These are phyloP conservation scores for Gossypium longicalyx DNA, from an alignment of 345 rosid species.

Conservation along the genomic window DNA sequence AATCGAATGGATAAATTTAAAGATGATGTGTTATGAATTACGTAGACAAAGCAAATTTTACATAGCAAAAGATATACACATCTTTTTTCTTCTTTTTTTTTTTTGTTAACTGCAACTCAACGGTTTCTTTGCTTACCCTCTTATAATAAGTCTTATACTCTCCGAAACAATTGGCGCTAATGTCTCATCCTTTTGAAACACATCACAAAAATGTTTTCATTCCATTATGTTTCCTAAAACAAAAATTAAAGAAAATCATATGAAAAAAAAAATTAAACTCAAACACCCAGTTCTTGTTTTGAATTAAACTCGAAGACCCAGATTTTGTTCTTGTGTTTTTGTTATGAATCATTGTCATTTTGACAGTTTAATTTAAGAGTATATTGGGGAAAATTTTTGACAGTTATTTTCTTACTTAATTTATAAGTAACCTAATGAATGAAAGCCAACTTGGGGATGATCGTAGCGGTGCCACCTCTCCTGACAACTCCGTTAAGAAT, in stretches of 20 bases:
- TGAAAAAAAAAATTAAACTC: background rate
- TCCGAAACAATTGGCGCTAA: conserved; percentile 76
- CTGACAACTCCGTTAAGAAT: conserved; percentile 44
- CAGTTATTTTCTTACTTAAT: background rate
- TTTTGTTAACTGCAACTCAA: background rate
- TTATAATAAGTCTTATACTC: conserved; percentile 15
- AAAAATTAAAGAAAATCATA: background rate
- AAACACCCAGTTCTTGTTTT: conserved; percentile 10
- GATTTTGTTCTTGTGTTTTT: background rate
- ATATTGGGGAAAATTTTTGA: background rate
- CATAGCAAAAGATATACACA: no score
- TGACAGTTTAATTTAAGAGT: background rate
- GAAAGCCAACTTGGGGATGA: conserved; percentile 28
- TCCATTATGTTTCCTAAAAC: background rate
- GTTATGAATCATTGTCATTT: background rate
- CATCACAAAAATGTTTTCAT: conserved; percentile 12
- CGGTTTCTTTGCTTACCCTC: conserved; percentile 14
- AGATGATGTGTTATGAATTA: background rate
- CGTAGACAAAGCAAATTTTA: no score
- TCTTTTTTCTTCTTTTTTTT: no score
- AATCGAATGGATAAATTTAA: background rate
- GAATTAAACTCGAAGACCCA: conserved; percentile 7
- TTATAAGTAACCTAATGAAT: conserved; percentile 18
- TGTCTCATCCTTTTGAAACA: conserved; percentile 45
- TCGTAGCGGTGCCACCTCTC: conserved; percentile 17